Evolutionary conservation across 148 eudicot species (phyloP), one percentile per base, ranked within the genome.

Genomic region (Vaccinium corymbosum): DNA sequence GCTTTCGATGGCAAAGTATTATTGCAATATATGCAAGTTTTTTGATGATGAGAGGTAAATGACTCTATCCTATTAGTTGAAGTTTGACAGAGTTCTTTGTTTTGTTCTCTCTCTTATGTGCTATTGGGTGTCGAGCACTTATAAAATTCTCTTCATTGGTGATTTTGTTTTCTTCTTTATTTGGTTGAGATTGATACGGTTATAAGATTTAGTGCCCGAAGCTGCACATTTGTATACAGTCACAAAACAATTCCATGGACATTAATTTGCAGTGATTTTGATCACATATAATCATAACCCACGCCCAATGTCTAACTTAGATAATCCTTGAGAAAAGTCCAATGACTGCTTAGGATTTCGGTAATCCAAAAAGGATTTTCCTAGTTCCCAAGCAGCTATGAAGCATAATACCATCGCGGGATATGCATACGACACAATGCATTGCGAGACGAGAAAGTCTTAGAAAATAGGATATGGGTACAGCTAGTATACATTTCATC

Each of bases 31-130:
- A 74, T 95, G 98, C 93, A 95, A 94, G 85, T 94, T 95, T 85
- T 95, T 95, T 90, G 98, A 95, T 85, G 98, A 95, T 84, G 98
- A 95, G 84, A 89, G 98, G 98, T 94, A 73, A 25, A 51, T 46
- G 35, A 42, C 19, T 5, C 56, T 79, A 25, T 79, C 66, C 42
- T 53, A 56, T 56, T 56, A 9, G 14, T 79, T 19, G 80, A 49
- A 49, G 9, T 68, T 13, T 11, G 20, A 27, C 3, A 53, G 48
- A 78, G 59, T 29, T 78, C 13, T 29, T 25, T 78, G 22, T 55
- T 78, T 78, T 32, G 80, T 76, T n/a, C 73, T 17, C 57, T 49
- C 19, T 76, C 57, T 76, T 50, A 50, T 49, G 11, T 22, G 55
- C 16, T 49, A 50, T 76, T 32, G 57, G 35, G 12, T 53, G 42